Percentiles rank a stretch among this genome's conserved stretches.
These are phyloP conservation scores for Suhomyces sp. DNA, from an alignment of 805 yeast genomes.

Conservation along the genomic window DNA sequence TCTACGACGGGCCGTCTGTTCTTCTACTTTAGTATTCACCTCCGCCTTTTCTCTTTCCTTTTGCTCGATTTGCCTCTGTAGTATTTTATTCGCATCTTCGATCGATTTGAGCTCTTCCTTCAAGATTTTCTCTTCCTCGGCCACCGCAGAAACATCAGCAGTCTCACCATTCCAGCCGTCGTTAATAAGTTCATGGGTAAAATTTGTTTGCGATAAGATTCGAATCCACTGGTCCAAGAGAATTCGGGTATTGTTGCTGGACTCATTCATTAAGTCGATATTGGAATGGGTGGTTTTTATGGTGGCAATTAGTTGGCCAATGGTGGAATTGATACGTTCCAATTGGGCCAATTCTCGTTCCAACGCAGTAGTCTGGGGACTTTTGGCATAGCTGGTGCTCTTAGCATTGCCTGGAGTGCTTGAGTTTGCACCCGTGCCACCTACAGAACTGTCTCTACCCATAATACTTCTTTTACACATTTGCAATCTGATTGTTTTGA, in stretches of 20 bases:
- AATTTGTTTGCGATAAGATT: conserved; percentile 60
- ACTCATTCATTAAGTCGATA: conserved; percentile 32
- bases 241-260: conserved; percentile 47
- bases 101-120: conserved; percentile 21
- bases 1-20: conserved; percentile 15
- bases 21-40: conserved; percentile 9
- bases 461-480: background rate
- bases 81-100: conserved; percentile 25
- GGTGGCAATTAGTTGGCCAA: conserved; percentile 29
- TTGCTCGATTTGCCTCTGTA: conserved; percentile 18
- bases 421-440: background rate
- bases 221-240: conserved; percentile 59
- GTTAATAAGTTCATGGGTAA: conserved; percentile 47
- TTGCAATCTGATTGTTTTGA: background rate
- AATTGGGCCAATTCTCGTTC: conserved; percentile 32
- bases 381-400: background rate
- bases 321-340: conserved; percentile 28
- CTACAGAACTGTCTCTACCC: background rate
- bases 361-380: conserved; percentile 11
- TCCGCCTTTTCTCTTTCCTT: conserved; percentile 14
- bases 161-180: conserved; percentile 41
- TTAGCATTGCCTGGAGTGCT: background rate
- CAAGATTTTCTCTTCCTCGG: conserved; percentile 22
- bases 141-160: conserved; percentile 19
- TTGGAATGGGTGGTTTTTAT: conserved; percentile 25